Evolutionary conservation across 305 asterid species (phyloP), one percentile per base, ranked within the genome.

Genomic region (Euphrasia arctica): DNA sequence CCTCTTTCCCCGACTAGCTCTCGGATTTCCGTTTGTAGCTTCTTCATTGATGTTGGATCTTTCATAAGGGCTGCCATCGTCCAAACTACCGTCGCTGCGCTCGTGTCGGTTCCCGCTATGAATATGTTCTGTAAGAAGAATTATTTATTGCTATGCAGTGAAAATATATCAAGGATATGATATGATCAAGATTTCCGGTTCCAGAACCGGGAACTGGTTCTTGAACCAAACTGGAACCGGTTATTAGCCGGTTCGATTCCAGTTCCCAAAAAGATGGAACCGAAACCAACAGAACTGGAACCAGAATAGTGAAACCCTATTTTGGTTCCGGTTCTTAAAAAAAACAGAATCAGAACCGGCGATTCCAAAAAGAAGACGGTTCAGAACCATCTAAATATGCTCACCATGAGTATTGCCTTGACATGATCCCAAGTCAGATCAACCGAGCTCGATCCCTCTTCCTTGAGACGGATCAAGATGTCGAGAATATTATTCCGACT

Each of bases 61-160:
- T 77, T 54, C 34, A 80, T 67, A 0, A 77, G 55, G 31, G 83
- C 81, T 3, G 81, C 77, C 83, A 77, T 77, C 28, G 72, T 50
- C 85, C 83, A 80, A 1, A 60, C 32, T 54, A 75, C 4, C 2
- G 74, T 28, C 3, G 62, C 75, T 54, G 81, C 80, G 4, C 63
- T 22, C 1, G 86, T 75, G 67, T 75, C 83, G 7, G 83, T 75
- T 64, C 79, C 86, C 0, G 79, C 86, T 0, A 78, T 22, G 52
- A 75, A 68, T 62, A 78, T 51, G 54, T 48, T 12, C 54, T 48
- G 54, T 13, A 48, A 48, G 18, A 32, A 32, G 5, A 32, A 3
- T 3, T 3, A 0, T 32, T 32, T 1, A 32, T 32, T 32, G 36
- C 36, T 32, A 4, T 32, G 36, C 3, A 32, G 5, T 4, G 5